A percentile compares a stretch with the other conserved stretches of the same genome.
phyloP scores from a whole-genome alignment of 1,139 yeast genomes.

The Williopsis jadinii region DNA sequence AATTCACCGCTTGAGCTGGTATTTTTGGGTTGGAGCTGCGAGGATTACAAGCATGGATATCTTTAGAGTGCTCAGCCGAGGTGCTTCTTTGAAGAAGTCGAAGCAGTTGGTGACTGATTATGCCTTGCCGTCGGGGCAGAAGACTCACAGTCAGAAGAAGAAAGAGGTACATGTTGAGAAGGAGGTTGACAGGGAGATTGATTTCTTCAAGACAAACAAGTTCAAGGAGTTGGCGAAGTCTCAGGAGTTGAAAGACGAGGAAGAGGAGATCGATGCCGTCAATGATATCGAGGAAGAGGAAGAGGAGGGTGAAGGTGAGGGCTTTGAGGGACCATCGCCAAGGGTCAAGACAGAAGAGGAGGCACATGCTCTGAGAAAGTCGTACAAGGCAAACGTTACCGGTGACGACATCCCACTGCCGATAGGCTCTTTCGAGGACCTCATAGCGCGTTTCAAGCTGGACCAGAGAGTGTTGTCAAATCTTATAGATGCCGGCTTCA shows the following conservation, averaged over 20 bases:
- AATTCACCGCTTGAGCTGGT: too few relatives aligned
- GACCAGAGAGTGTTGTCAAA: slow-evolving; percentile 59
- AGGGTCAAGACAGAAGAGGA: slow-evolving; percentile 48
- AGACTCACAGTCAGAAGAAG: slow-evolving; percentile 17
- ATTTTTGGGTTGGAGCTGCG: too few relatives aligned
- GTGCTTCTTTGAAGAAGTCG: slow-evolving; percentile 66
- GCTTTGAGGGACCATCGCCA: slow-evolving; percentile 29
- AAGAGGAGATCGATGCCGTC: slow-evolving; percentile 18
- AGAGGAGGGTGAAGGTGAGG: slow-evolving; percentile 22
- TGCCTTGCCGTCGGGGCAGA: slow-evolving; percentile 30
- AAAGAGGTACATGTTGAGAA: slow-evolving; percentile 33
- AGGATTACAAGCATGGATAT: slow-evolving; percentile 59
- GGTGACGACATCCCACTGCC: slow-evolving; percentile 84
- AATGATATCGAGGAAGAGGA: slow-evolving; percentile 20
- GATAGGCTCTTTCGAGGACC: slow-evolving; percentile 80
- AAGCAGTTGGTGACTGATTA: slow-evolving; percentile 38
- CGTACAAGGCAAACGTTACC: slow-evolving; percentile 54
- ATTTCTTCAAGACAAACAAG: slow-evolving; percentile 60
- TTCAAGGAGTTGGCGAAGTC: slow-evolving; percentile 20
- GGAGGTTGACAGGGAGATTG: slow-evolving; percentile 55
- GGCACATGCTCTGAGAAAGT: slow-evolving; percentile 48
- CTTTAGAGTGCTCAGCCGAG: slow-evolving; percentile 76
- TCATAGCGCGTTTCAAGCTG: slow-evolving; percentile 59
- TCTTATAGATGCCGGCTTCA: slow-evolving; percentile 60
- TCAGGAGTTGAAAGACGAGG: slow-evolving; percentile 16